phyloP scores from a whole-genome alignment of 768 basidiomycete genomes.

The Xerocomellus amylosporus region DNA sequence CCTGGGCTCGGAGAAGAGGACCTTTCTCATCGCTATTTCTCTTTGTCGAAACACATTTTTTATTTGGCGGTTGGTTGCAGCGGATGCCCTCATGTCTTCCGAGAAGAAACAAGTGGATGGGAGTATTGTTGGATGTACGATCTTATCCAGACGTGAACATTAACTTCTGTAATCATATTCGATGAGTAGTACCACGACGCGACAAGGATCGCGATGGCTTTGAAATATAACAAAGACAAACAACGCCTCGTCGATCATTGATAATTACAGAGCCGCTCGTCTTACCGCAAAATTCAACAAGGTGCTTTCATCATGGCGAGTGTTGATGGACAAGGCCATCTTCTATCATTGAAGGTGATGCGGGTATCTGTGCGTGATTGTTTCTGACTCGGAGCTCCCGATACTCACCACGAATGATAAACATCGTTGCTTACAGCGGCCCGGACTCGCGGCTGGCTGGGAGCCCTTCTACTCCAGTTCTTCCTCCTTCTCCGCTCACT shows the following conservation, averaged over 20 bases:
- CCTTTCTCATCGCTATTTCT: too few relatives aligned
- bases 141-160: too few relatives aligned
- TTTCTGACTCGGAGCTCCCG: neutral
- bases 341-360: constrained; percentile 83
- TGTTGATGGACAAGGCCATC: constrained; percentile 58
- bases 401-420: constrained; percentile 2
- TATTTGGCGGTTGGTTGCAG: too few relatives aligned
- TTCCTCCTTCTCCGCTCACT: constrained; percentile 77
- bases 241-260: constrained; percentile 8
- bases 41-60: too few relatives aligned
- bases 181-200: too few relatives aligned
- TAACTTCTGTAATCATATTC: too few relatives aligned
- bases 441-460: constrained; percentile 73
- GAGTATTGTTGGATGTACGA: too few relatives aligned
- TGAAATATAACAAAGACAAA: constrained; percentile 25
- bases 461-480: constrained; percentile 86
- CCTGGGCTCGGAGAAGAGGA: too few relatives aligned
- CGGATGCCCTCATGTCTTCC: too few relatives aligned
- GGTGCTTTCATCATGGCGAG: constrained; percentile 13
- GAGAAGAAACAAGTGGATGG: too few relatives aligned
- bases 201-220: too few relatives aligned
- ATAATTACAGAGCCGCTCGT: neutral
- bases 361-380: constrained; percentile 69
- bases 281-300: neutral
- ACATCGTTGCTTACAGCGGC: constrained; percentile 61